Conservation (phyloP, 2,329 filamentous ascomycete species). For the Beauveria brongniartii region DNA sequence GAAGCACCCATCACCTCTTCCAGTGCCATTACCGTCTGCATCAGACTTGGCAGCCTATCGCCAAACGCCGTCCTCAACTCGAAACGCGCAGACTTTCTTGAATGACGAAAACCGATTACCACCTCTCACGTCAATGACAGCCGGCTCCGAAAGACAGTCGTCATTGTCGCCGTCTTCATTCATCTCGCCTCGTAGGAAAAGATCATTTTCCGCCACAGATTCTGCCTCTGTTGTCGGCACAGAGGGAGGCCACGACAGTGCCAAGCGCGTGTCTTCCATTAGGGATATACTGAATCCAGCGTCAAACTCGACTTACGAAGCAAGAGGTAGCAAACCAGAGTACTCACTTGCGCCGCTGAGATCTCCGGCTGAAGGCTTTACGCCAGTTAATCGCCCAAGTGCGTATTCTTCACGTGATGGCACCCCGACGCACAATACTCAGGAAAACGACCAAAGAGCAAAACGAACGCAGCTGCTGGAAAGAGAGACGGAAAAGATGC, state of each 20-base stretch:
- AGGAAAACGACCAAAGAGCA: conserved; percentile 46
- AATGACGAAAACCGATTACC: conserved; percentile 52
- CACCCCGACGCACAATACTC: conserved; percentile 21
- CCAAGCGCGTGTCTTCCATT: conserved; percentile 64
- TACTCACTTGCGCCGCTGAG: conserved; percentile 34
- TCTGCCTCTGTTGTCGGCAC: conserved; percentile 34
- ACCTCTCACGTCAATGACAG: conserved; percentile 41
- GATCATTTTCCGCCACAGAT: conserved; percentile 57
- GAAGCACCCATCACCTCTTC: conserved; percentile 36
- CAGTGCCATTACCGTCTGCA: conserved; percentile 29
- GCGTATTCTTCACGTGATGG: conserved; percentile 25
- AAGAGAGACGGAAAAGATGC: conserved; percentile 69
- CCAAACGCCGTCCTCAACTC: conserved; percentile 32
- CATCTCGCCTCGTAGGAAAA: conserved; percentile 52
- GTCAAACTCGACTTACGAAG: conserved; percentile 16
- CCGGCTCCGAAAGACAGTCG: conserved; percentile 41
- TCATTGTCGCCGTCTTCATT: conserved; percentile 55
- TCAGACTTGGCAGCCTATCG: conserved; percentile 45
- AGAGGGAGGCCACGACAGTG: conserved; percentile 36
- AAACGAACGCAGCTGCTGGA: conserved; percentile 59
- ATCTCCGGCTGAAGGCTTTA: conserved; percentile 33
- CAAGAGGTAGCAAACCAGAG: conserved; percentile 27
- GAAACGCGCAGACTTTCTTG: conserved; percentile 32
- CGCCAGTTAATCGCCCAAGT: conserved; percentile 34
- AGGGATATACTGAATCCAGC: conserved; percentile 64